phyloP scores from a whole-genome alignment of 805 yeast species.

The Cyberlindnera mississippiensis region DNA sequence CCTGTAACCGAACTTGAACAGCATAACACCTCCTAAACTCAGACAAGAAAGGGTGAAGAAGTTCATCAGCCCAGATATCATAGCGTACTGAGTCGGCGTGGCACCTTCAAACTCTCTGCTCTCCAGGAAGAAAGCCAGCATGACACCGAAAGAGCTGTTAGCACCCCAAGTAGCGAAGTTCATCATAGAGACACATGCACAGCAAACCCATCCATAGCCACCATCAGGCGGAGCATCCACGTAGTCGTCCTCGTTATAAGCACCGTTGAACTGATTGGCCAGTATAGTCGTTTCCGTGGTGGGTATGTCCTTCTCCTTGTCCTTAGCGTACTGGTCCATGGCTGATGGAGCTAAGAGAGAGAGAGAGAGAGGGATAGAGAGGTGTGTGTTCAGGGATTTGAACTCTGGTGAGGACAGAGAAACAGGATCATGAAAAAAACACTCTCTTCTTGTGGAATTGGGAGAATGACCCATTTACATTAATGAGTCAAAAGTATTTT shows the following conservation, averaged over 20 bases:
- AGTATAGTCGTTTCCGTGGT: neutral
- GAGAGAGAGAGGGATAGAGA: too few relatives aligned
- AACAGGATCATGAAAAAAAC: too few relatives aligned
- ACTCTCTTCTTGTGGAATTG: too few relatives aligned
- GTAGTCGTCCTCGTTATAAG: conserved; percentile 30
- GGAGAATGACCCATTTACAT: too few relatives aligned
- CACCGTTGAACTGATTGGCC: conserved; percentile 15
- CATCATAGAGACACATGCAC: conserved; percentile 32
- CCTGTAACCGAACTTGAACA: conserved; percentile 41
- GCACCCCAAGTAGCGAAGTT: conserved; percentile 31
- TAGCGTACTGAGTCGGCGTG: conserved; percentile 46
- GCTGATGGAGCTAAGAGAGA: too few relatives aligned
- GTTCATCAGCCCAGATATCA: conserved; percentile 51
- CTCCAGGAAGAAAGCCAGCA: conserved; percentile 43
- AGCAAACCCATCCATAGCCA: conserved; percentile 47
- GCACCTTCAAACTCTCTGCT: conserved; percentile 45
- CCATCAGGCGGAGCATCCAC: conserved; percentile 41
- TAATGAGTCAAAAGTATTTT: too few relatives aligned
- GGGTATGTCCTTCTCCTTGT: too few relatives aligned
- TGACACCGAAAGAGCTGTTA: conserved; percentile 52
- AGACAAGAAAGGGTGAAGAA: conserved; percentile 49
- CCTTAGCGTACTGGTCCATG: too few relatives aligned
- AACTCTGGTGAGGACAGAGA: too few relatives aligned
- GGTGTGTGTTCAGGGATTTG: too few relatives aligned
- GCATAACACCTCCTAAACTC: conserved; percentile 43